Evolutionary conservation across 1,284 basidiomycete species (phyloP).

Genomic region (Apiotrichum siamense): DNA sequence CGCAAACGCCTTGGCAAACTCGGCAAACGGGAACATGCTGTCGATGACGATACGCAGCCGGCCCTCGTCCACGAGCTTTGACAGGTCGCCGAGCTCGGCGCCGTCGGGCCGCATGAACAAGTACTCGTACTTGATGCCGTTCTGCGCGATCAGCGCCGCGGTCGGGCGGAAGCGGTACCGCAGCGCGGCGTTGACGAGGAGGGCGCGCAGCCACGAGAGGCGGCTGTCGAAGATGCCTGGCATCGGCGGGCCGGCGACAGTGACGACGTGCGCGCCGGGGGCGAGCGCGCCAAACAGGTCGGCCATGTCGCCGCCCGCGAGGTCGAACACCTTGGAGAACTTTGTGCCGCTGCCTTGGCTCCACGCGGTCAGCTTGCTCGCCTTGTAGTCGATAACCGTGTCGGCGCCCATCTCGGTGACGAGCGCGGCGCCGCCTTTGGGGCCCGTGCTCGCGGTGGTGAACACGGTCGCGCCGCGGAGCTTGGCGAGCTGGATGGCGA

Average conservation of each 20-base stretch:
- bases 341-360: neutral
- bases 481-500: conserved; percentile 50
- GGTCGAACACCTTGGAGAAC: conserved; percentile 21
- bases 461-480: conserved; percentile 48
- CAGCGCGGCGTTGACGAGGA: neutral
- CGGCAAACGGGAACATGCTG: conserved; percentile 4
- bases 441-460: conserved; percentile 49
- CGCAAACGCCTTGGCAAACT: conserved; percentile 14
- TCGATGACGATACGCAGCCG: conserved; percentile 16
- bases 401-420: conserved; percentile 49
- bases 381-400: conserved; percentile 43
- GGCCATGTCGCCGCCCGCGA: conserved; percentile 5
- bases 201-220: neutral
- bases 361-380: conserved; percentile 7
- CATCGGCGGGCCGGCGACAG: conserved; percentile 11
- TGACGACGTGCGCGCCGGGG: conserved; percentile 12
- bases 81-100: conserved; percentile 9
- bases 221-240: conserved; percentile 5
- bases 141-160: neutral
- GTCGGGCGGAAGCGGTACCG: neutral
- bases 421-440: conserved; percentile 45
- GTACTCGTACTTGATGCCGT: conserved; percentile 15
- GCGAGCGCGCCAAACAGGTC: conserved; percentile 5
- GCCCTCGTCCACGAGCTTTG: conserved; percentile 6
- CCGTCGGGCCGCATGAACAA: conserved; percentile 20